Percentiles rank a stretch among this genome's conserved stretches.
Evolutionary conservation across 2,329 filamentous ascomycete genomes (phyloP).

Genomic region (Talaromyces pinophilus): DNA sequence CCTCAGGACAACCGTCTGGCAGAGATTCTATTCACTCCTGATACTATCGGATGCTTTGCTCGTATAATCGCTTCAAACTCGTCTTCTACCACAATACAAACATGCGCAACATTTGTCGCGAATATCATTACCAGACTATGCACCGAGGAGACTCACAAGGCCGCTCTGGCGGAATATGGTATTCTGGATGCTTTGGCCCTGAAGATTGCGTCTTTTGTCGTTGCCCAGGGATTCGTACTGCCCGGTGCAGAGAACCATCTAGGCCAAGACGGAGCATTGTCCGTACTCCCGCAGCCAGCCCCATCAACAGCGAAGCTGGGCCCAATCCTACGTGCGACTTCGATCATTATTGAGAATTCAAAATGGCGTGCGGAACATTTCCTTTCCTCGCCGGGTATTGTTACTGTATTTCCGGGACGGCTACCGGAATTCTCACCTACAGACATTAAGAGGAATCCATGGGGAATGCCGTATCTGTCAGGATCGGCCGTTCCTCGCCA

Average conservation of each 20-base stretch:
- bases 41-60: slow-evolving; percentile 63
- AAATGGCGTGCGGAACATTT: slow-evolving; percentile 74
- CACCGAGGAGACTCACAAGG: slow-evolving; percentile 68
- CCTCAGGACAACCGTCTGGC: slow-evolving; percentile 57
- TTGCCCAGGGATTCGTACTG: slow-evolving; percentile 67
- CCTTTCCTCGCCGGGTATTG: slow-evolving; percentile 66
- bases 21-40: slow-evolving; percentile 64
- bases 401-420: slow-evolving; percentile 66
- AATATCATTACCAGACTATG: slow-evolving; percentile 64
- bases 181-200: slow-evolving; percentile 77
- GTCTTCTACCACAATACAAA: slow-evolving; percentile 55
- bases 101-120: slow-evolving; percentile 46
- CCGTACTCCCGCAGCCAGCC: slow-evolving; percentile 63
- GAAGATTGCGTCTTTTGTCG: slow-evolving; percentile 70
- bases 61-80: slow-evolving; percentile 65
- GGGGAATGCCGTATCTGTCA: slow-evolving; percentile 57
- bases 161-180: slow-evolving; percentile 68
- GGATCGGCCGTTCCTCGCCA: slow-evolving; percentile 53
- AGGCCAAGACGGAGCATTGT: slow-evolving; percentile 56
- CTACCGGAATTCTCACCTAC: slow-evolving; percentile 54
- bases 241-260: slow-evolving; percentile 62
- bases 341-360: slow-evolving; percentile 75
- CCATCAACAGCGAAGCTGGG: slow-evolving; percentile 61
- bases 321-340: slow-evolving; percentile 74
- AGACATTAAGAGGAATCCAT: slow-evolving; percentile 53